Evolutionary conservation across 352 stramenopile genomes (phyloP), one percentile per base, ranked within the genome.

Genomic region (Nothophytophthora sp.): DNA sequence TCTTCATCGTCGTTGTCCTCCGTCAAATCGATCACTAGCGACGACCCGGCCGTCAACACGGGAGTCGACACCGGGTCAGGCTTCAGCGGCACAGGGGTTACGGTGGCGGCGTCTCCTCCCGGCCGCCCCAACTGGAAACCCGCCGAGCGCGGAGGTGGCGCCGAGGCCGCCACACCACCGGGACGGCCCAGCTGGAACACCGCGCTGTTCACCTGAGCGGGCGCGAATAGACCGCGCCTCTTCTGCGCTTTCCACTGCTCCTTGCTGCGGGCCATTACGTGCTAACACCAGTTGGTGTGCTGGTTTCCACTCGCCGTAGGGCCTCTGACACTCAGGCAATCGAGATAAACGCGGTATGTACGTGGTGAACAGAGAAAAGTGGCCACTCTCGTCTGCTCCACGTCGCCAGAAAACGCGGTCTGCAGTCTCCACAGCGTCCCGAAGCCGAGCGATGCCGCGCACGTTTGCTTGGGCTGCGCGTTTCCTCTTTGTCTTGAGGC

Each of bases 1-100:
- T 86, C 71, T 15, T 86, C 74, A 8, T 81, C 74, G 22, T 84
- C 74, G 22, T 84, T 69, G 12, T 86, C 73, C 8, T 66, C 39
- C 22, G 76, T 88, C 24, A 90, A 54, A 32, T 90, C 79, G 40
- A 90, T 90, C 16, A 51, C 48, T 42, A 18, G 27, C 18, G 47
- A 59, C 7, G 24, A 40, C 20, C 13, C 23, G 6, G 15, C 24
- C 19, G 25, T 36, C 28, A 22, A 30, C 15, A 49, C 29, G 24
- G 18, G 18, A 4, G 4, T 37, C 15, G 13, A 20, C 3, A 50
- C 23, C 52, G 42, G 43, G 15, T 63, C 63, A 18, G 33, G 9
- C 35, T 67, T 61, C 10, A 65, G 10, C 20, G 15, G 8, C 34
- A 2, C n/a, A 5, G 28, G 20, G 5, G 12, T 9, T 19, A 27